These are phyloP conservation scores for Didymella pomorum DNA, from an alignment of 2,329 filamentous ascomycete genomes.

Conservation along the genomic window DNA sequence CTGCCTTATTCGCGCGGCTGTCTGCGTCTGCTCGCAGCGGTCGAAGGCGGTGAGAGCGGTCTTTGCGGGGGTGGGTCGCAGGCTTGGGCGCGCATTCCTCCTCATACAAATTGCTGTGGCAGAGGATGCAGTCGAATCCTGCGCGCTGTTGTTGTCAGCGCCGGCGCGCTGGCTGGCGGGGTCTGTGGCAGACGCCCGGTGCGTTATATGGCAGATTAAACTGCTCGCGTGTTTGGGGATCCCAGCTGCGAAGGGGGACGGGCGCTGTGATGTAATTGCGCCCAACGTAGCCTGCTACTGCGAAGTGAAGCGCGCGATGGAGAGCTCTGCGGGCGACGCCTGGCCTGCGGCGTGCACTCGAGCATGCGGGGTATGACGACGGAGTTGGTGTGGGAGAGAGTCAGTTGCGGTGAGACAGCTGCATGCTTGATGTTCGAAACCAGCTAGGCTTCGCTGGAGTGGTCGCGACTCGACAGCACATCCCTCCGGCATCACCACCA, in stretches of 20 bases:
- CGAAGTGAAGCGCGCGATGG: slow-evolving; percentile 2
- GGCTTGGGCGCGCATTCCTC: slow-evolving; percentile 36
- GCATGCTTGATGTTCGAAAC: slow-evolving; percentile 9
- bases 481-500: background rate
- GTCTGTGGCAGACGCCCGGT: slow-evolving; percentile 34
- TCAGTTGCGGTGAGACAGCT: slow-evolving; percentile 21
- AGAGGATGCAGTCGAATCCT: slow-evolving; percentile 19
- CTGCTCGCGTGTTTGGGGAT: slow-evolving; percentile 32
- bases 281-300: slow-evolving; percentile 21
- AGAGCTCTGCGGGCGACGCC: slow-evolving; percentile 20
- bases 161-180: slow-evolving; percentile 34
- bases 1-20: slow-evolving; percentile 11
- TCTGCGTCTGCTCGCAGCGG: slow-evolving; percentile 11
- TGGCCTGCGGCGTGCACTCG: slow-evolving; percentile 24
- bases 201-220: slow-evolving; percentile 32
- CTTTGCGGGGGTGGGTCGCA: slow-evolving; percentile 27
- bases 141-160: slow-evolving; percentile 30
- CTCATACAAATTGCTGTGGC: slow-evolving; percentile 8
- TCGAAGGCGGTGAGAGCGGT: slow-evolving; percentile 26
- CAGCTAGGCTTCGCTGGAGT: slow-evolving; percentile 11
- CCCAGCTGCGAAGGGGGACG: slow-evolving; percentile 33
- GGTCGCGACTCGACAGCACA: slow-evolving; percentile 10
- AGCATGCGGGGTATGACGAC: slow-evolving; percentile 26
- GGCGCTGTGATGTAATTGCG: slow-evolving; percentile 19
- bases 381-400: slow-evolving; percentile 18